These are phyloP conservation scores for Rhodotorula sp. DNA, from an alignment of 1,284 basidiomycete species.

Conservation along the genomic window DNA sequence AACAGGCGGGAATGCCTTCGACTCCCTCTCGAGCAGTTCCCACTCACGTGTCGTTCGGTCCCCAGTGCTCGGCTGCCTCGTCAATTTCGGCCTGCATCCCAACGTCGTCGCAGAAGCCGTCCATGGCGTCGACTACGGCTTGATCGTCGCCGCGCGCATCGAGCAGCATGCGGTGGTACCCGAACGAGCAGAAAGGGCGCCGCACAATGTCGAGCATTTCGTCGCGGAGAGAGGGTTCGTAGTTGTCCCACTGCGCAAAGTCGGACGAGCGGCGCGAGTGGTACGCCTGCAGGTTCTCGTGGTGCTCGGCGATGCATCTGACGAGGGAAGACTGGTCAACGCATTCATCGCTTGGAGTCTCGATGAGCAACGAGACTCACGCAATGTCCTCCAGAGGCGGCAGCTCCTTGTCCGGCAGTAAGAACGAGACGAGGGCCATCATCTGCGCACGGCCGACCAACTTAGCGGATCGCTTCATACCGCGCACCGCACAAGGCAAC, in stretches of 20 bases:
- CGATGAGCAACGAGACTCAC: constrained; percentile 9
- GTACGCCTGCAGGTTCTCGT: constrained; percentile 28
- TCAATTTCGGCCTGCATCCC: constrained; percentile 7
- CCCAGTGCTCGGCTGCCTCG: constrained; percentile 2
- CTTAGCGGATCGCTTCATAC: background rate
- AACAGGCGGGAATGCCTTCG: too few species aligned
- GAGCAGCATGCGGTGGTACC: constrained; percentile 25
- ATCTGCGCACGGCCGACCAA: constrained; percentile 23
- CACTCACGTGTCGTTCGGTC: background rate
- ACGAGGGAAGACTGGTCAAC: background rate
- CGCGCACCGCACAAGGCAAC: background rate
- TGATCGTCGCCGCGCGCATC: constrained; percentile 7
- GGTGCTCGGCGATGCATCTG: constrained; percentile 27
- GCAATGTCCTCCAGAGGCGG: constrained; percentile 32
- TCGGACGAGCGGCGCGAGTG: constrained; percentile 24
- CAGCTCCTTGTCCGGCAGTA: constrained; percentile 34
- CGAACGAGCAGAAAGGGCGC: constrained; percentile 33
- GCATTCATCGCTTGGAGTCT: too few species aligned
- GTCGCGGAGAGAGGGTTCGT: constrained; percentile 13
- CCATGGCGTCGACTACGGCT: constrained; percentile 5
- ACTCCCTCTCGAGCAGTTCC: background rate
- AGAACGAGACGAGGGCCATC: constrained; percentile 40
- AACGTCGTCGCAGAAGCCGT: constrained; percentile 22
- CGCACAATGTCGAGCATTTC: constrained; percentile 25
- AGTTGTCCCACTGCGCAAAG: constrained; percentile 32